Evolutionary conservation across 139 green algal genomes (phyloP).

Genomic region (Asterochloris erici): DNA sequence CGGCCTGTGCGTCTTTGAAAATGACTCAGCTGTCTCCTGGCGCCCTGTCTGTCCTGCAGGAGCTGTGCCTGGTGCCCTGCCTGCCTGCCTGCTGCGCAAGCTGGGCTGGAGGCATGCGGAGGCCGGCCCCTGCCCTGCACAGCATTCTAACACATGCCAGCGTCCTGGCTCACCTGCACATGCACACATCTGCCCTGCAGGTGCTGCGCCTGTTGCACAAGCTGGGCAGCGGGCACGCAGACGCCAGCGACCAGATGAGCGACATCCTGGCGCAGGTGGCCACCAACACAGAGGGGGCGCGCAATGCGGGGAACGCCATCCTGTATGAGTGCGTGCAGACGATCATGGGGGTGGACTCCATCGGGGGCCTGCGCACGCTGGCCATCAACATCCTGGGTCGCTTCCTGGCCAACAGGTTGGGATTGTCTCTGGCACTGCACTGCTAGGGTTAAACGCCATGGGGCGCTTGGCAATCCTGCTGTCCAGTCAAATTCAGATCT

Average conservation of each 20-base stretch:
- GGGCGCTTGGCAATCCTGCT: too few species aligned
- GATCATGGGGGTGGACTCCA: constrained; percentile 93
- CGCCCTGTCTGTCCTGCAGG: not conserved
- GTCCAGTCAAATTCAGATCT: too few species aligned
- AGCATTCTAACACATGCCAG: not conserved
- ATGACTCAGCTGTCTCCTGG: too few species aligned
- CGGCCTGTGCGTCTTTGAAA: too few species aligned
- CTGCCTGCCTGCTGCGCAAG: not conserved
- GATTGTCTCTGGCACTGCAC: too few species aligned
- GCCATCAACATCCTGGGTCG: constrained; percentile 96
- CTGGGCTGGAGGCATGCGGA: not conserved
- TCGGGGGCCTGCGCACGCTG: constrained; percentile 89
- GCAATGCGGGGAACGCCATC: constrained; percentile 92
- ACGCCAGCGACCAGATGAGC: constrained; percentile 94
- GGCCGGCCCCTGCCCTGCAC: too few species aligned
- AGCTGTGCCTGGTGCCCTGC: not conserved
- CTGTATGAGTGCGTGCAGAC: constrained; percentile 94
- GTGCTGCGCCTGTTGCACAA: constrained; percentile 85
- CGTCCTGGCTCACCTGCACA: not conserved
- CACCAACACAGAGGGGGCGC: constrained; percentile 79
- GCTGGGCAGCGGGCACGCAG: constrained; percentile 74
- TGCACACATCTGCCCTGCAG: constrained; percentile 13
- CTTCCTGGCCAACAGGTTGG: constrained; percentile 47
- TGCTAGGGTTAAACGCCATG: too few species aligned
- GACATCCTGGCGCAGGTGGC: constrained; percentile 93